Evolutionary conservation across 208 protist species (phyloP), one percentile per base, ranked within the genome.

Genomic region (Borovskyia barvae): DNA sequence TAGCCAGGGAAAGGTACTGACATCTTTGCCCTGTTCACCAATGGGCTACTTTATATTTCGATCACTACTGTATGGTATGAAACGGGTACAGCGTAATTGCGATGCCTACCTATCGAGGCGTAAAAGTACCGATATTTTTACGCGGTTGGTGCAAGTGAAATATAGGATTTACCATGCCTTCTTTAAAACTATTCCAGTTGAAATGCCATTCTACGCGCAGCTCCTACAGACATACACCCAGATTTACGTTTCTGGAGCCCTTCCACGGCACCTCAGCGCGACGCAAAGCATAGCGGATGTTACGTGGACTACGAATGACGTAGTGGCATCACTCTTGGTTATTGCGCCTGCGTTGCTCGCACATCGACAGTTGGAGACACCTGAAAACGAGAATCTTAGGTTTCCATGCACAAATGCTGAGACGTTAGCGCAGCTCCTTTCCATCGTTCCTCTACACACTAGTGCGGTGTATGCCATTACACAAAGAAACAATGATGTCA

Each of bases 11-110:
- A 62, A 80, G 30, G 67, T 84, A 0, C 54, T 94, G 52, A 87
- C 84, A 7, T 94, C 82, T 1, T 42, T 94, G 41, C 80, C 71
- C 26, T 94, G 87, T 72, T 72, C 64, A 12, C 87, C 87, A 12
- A 56, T 90, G 43, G 48, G 75, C 0, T 94, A 90, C 60, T 94
- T 94, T 76, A 25, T 94, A 48, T 68, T 85, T 14, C 68, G 87
- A 0, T 61, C 91, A 37, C 43, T 91, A 15, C 54, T 85, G 24
- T 91, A 89, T 50, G 68, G 75, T 11, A 66, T 72, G 35, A 58
- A 53, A 17, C 60, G 71, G 19, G 46, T 69, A 3, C 41, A 68
- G 52, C 26, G 57, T 28, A 28, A 53, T 9, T 19, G 62, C 22
- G 33, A 5, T 9, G 19, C 32, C 20, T 59, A 53, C 19, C 36